phyloP scores from a whole-genome alignment of 2,329 filamentous ascomycete species.

The Teratosphaeria destructans region DNA sequence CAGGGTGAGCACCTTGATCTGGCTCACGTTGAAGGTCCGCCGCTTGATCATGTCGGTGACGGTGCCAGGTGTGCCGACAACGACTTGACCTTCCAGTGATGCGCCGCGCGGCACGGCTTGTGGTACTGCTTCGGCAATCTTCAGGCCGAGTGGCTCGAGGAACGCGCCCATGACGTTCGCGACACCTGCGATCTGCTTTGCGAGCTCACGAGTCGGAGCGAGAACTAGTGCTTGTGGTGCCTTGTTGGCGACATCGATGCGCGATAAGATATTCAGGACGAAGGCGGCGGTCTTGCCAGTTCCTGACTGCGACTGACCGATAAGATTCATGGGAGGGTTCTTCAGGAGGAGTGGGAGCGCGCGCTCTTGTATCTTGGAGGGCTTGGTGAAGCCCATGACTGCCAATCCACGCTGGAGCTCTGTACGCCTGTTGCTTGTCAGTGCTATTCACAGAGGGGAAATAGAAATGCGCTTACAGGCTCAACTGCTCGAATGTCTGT shows the following conservation, averaged over 20 bases:
- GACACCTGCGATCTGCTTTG: constrained; percentile 85
- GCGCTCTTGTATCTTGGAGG: constrained; percentile 95
- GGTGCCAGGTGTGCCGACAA: constrained; percentile 90
- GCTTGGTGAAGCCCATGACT: constrained; percentile 80
- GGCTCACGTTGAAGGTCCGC: constrained; percentile 58
- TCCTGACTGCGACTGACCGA: constrained; percentile 97
- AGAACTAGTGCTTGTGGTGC: constrained; percentile 79
- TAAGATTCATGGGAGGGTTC: constrained; percentile 84
- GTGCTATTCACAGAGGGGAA: not conserved
- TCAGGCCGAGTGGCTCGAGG: constrained; percentile 53
- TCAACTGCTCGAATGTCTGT: constrained; percentile 73
- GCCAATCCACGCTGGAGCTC: constrained; percentile 68
- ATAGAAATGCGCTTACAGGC: constrained; percentile 52
- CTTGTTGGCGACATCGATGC: constrained; percentile 62
- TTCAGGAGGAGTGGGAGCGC: constrained; percentile 80
- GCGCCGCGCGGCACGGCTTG: constrained; percentile 59
- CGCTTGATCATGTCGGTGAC: constrained; percentile 78
- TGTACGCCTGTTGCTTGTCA: constrained; percentile 34
- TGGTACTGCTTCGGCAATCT: constrained; percentile 73
- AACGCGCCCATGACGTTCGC: constrained; percentile 76
- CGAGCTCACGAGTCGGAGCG: constrained; percentile 87
- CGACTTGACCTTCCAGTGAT: constrained; percentile 62
- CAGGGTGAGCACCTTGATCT: constrained; percentile 74
- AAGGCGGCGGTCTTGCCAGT: constrained; percentile 98
- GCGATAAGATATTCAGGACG: constrained; percentile 79